Evolutionary conservation across 768 basidiomycete species (phyloP).

Genomic region (Podaxis sp.): DNA sequence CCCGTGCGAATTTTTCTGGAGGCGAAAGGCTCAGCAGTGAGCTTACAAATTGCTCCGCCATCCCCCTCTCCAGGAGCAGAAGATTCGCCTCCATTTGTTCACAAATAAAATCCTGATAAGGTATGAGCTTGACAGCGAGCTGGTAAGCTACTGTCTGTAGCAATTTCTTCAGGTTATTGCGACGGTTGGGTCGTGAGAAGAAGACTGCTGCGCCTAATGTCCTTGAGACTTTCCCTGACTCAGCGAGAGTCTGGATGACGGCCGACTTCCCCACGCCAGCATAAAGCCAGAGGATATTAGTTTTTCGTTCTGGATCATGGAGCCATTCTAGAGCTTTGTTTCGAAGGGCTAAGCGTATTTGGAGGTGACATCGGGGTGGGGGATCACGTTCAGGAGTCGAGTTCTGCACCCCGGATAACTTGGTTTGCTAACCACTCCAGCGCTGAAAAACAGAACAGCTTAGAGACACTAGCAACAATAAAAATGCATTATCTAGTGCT

Average conservation of each 20-base stretch:
- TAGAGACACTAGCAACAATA: too few species aligned
- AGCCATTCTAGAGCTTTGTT: background rate
- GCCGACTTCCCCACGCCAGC: conserved; percentile 13
- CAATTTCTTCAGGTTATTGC: background rate
- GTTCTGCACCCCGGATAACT: background rate
- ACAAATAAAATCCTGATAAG: conserved; percentile 18
- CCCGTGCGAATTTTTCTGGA: too few species aligned
- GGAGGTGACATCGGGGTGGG: too few species aligned
- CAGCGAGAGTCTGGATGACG: conserved; percentile 3
- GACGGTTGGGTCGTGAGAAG: background rate
- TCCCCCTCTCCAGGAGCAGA: conserved; percentile 19
- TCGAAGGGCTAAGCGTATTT: background rate
- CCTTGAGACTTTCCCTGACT: background rate
- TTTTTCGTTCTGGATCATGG: background rate
- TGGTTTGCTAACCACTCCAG: too few species aligned
- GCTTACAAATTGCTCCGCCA: conserved; percentile 2
- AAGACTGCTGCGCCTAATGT: conserved; percentile 1
- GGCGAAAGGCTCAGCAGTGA: too few species aligned
- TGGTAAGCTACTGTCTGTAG: conserved; percentile 26
- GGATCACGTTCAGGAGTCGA: background rate
- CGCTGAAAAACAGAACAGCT: too few species aligned
- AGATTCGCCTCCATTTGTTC: conserved; percentile 18
- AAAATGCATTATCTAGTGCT: too few species aligned
- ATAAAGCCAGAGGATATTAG: conserved; percentile 2
- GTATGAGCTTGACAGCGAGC: conserved; percentile 20